Evolutionary conservation across 352 stramenopile species (phyloP).

Genomic region (Globisporangium spinosum): DNA sequence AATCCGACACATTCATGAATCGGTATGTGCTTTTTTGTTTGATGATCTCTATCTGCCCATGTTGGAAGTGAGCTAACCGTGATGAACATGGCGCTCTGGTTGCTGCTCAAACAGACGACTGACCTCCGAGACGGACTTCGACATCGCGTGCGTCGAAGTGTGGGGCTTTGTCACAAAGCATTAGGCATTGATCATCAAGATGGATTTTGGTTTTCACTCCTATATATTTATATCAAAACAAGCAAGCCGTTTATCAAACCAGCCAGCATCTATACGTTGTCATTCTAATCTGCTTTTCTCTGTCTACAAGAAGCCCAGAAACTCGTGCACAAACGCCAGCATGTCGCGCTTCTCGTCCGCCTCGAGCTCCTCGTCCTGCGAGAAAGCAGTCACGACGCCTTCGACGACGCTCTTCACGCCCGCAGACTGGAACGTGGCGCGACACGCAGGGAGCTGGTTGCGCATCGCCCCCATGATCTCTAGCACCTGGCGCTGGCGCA

Average conservation of each 20-base stretch:
- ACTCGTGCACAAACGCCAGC: conserved; percentile 34
- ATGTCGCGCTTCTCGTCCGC: conserved; percentile 55
- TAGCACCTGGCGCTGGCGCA: conserved; percentile 42
- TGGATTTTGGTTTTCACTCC: not conserved
- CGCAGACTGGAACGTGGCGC: conserved; percentile 32
- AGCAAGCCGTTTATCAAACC: not conserved
- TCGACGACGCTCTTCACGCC: conserved; percentile 41
- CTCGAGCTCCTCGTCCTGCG: conserved; percentile 36
- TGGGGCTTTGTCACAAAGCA: conserved; percentile 62
- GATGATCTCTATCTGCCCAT: no score
- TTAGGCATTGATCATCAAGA: conserved; percentile 15
- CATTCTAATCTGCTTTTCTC: not conserved
- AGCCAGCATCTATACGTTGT: not conserved
- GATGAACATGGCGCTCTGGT: not conserved
- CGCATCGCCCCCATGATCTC: conserved; percentile 60
- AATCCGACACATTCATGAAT: conserved; percentile 63
- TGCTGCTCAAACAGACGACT: conserved; percentile 26
- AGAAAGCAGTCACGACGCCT: conserved; percentile 23
- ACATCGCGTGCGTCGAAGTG: conserved; percentile 58
- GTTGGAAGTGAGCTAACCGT: not conserved
- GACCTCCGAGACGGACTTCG: conserved; percentile 48
- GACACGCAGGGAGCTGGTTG: conserved; percentile 56
- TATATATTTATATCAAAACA: conserved; percentile 11
- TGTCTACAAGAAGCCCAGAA: conserved; percentile 23
- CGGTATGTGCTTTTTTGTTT: conserved; percentile 16